Conservation (phyloP, 192 early-diverging fungal species). For the Glomus cerebriforme region DNA sequence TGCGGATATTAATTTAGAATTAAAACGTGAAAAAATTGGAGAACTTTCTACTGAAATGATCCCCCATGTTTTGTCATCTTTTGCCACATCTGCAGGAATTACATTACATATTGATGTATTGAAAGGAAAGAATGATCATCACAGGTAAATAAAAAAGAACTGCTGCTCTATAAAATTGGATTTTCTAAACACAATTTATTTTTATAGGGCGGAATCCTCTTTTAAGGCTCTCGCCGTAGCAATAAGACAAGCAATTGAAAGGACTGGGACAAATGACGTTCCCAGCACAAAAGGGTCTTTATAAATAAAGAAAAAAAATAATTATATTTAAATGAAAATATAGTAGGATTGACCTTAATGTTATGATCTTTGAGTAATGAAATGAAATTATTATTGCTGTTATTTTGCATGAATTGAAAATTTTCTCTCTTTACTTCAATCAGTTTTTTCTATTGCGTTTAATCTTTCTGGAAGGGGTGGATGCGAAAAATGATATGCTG, state of each 20-base stretch:
- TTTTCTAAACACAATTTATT: neutral
- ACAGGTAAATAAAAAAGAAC: conserved; percentile 60
- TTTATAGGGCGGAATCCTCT: conserved; percentile 82
- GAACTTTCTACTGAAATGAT: conserved; percentile 96
- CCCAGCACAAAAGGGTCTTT: conserved; percentile 95
- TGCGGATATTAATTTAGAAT: conserved; percentile 77
- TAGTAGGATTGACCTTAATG: neutral
- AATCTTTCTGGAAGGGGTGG: conserved; percentile 90
- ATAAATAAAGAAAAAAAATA: conserved; percentile 38
- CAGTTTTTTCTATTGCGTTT: conserved; percentile 45
- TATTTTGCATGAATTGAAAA: neutral
- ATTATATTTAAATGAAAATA: neutral
- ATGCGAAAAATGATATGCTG: conserved; percentile 90
- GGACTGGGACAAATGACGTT: conserved; percentile 84
- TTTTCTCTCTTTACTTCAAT: neutral
- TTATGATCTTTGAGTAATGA: neutral
- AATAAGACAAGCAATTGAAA: conserved; percentile 80
- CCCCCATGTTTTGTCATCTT: conserved; percentile 92
- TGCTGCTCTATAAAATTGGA: neutral
- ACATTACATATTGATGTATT: conserved; percentile 97
- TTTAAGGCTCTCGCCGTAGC: conserved; percentile 99
- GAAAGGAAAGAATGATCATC: conserved; percentile 96
- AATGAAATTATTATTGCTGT: neutral
- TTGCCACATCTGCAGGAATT: conserved; percentile 88
- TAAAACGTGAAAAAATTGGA: conserved; percentile 93